Conservation (phyloP, 805 yeast genomes). For the Candida schatavii region DNA sequence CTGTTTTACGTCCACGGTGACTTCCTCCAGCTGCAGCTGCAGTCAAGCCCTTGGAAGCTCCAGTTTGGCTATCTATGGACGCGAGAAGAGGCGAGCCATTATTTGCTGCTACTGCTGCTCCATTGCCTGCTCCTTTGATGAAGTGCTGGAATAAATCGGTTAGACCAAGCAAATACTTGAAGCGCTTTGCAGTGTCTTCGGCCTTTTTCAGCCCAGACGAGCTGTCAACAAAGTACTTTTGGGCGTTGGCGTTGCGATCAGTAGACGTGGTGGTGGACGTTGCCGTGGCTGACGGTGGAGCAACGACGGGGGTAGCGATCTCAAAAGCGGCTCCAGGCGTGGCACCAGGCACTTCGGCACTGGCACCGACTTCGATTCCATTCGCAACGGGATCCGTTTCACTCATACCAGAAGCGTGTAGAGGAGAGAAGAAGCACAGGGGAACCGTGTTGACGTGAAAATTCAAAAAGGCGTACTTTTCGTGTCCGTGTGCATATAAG, state of each 20-base stretch:
- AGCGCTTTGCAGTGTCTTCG: slow-evolving; percentile 62
- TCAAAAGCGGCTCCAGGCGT: too few relatives aligned
- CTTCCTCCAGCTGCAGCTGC: not conserved
- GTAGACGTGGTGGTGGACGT: slow-evolving; percentile 2
- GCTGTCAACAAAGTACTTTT: slow-evolving; percentile 29
- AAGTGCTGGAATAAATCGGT: slow-evolving; percentile 69
- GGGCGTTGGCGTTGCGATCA: slow-evolving; percentile 6
- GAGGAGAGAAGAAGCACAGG: too few relatives aligned
- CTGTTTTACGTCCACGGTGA: slow-evolving; percentile 60
- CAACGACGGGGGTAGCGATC: not conserved
- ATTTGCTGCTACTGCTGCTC: slow-evolving; percentile 19
- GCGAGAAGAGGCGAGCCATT: too few relatives aligned
- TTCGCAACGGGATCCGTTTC: too few relatives aligned
- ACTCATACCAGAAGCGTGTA: too few relatives aligned
- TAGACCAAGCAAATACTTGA: slow-evolving; percentile 62
- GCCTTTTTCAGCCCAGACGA: slow-evolving; percentile 43
- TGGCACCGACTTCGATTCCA: too few relatives aligned
- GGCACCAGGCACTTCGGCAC: too few relatives aligned
- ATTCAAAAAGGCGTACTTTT: too few relatives aligned
- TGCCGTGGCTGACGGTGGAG: not conserved
- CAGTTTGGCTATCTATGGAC: too few relatives aligned
- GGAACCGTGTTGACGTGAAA: too few relatives aligned
- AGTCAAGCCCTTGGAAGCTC: not conserved
- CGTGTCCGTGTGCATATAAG: too few relatives aligned
- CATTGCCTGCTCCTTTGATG: slow-evolving; percentile 51